Percentiles rank a stretch among this genome's conserved stretches.
These are phyloP conservation scores for Rutidosis leptorrhynchoides DNA, from an alignment of 129 eudicot genomes.

Conservation along the genomic window DNA sequence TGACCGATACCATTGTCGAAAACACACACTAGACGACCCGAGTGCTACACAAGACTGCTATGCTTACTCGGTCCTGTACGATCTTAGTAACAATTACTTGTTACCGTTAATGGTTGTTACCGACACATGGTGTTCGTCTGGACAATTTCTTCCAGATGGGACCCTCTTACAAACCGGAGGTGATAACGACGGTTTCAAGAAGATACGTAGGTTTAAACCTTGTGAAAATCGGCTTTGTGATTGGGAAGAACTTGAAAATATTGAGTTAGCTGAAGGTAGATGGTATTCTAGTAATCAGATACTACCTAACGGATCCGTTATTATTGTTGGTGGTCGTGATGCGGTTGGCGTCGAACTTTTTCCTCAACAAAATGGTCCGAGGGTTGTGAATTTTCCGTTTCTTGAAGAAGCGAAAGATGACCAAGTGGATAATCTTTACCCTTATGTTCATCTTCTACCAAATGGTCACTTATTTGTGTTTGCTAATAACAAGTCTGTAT, in stretches of 20 bases:
- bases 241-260: slow-evolving; percentile 63
- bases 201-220: slow-evolving; percentile 55
- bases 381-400: slow-evolving; percentile 51
- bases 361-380: slow-evolving; percentile 37
- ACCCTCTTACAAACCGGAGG: slow-evolving; percentile 90
- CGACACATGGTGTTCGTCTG: slow-evolving; percentile 96
- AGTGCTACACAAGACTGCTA: slow-evolving; percentile 40
- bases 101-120: slow-evolving; percentile 59
- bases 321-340: slow-evolving; percentile 59
- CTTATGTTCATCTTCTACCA: slow-evolving; percentile 73
- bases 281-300: slow-evolving; percentile 82
- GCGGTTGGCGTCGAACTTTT: slow-evolving; percentile 50
- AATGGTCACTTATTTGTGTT: slow-evolving; percentile 62
- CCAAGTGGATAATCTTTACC: slow-evolving; percentile 73
- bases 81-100: slow-evolving; percentile 33
- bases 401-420: slow-evolving; percentile 42
- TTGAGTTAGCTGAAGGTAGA: slow-evolving; percentile 50
- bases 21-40: slow-evolving; percentile 20
- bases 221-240: slow-evolving; percentile 53
- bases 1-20: slow-evolving; percentile 35
- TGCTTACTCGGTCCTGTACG: slow-evolving; percentile 62
- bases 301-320: slow-evolving; percentile 57
- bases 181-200: slow-evolving; percentile 48
- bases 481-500: slow-evolving; percentile 64
- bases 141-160: slow-evolving; percentile 87